These are phyloP conservation scores for Trypanosoma platydactyli DNA, from an alignment of 208 protist genomes.

Conservation along the genomic window DNA sequence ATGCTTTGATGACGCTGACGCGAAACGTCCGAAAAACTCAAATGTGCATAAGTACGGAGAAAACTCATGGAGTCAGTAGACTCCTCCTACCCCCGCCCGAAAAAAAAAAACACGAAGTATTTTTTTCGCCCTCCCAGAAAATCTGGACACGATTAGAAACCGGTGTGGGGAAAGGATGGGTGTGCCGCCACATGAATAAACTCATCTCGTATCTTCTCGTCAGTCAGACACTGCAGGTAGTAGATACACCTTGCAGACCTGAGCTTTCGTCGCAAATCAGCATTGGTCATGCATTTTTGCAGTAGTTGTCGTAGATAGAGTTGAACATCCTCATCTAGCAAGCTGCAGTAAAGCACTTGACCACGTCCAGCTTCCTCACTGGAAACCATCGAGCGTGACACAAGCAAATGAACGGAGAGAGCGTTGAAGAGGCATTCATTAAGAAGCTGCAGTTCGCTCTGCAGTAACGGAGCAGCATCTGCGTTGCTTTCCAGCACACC, in stretches of 20 bases:
- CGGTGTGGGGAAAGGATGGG: constrained; percentile 42
- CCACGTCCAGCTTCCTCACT: neutral
- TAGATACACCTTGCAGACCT: constrained; percentile 42
- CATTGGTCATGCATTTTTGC: constrained; percentile 45
- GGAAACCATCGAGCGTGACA: constrained; percentile 44
- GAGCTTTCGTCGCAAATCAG: constrained; percentile 41
- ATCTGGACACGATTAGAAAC: constrained; percentile 5
- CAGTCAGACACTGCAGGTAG: constrained; percentile 74
- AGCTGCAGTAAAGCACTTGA: constrained; percentile 22
- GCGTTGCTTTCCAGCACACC: neutral
- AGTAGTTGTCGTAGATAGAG: constrained; percentile 53
- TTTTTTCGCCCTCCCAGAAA: neutral
- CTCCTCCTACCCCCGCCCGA: neutral
- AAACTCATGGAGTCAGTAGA: neutral
- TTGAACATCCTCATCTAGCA: constrained; percentile 54
- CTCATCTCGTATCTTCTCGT: constrained; percentile 43
- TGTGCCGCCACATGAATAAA: constrained; percentile 66
- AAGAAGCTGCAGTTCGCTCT: constrained; percentile 49
- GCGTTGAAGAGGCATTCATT: constrained; percentile 63
- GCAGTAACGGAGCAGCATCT: too few relatives aligned
- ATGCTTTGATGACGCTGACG: too few relatives aligned
- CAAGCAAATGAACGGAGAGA: constrained; percentile 55
- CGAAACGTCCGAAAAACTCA: neutral
- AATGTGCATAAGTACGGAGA: neutral
- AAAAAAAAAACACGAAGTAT: constrained; percentile 7